Percentiles rank a stretch among this genome's conserved stretches.
These are phyloP conservation scores for Euryodendron excelsum DNA, from an alignment of 148 eudicot species.

Conservation along the genomic window DNA sequence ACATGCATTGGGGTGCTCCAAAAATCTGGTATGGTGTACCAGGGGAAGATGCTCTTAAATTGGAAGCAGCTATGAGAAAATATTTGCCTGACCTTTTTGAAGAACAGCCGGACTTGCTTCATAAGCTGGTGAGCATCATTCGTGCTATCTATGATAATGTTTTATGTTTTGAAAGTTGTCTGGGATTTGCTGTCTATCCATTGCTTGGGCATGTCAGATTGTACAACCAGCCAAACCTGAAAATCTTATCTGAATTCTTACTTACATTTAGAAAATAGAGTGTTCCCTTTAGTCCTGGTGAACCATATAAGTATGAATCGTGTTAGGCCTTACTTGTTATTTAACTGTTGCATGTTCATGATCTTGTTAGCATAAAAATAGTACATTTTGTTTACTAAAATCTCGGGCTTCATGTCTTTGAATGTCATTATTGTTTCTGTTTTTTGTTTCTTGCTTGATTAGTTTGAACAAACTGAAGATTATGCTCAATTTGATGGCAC, in stretches of 20 bases:
- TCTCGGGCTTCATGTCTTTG: neutral
- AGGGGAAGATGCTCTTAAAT: slow-evolving; percentile 66
- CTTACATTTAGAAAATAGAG: neutral
- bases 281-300: neutral
- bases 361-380: neutral
- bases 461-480: neutral
- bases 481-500: neutral
- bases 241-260: neutral
- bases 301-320: neutral
- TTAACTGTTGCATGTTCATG: neutral
- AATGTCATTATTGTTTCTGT: neutral
- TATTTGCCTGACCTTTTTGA: slow-evolving; percentile 88
- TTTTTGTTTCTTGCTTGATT: neutral
- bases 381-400: neutral
- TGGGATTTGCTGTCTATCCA: neutral
- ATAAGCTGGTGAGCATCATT: slow-evolving; percentile 70
- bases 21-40: slow-evolving; percentile 99
- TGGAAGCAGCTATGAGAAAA: slow-evolving; percentile 90
- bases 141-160: neutral
- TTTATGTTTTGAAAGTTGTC: neutral
- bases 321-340: neutral
- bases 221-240: neutral
- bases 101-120: slow-evolving; percentile 98
- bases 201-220: neutral
- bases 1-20: slow-evolving; percentile 97